Evolutionary conservation across 495 filamentous ascomycete genomes (phyloP), one percentile per base, ranked within the genome.

Genomic region (Rusavskia elegans): DNA sequence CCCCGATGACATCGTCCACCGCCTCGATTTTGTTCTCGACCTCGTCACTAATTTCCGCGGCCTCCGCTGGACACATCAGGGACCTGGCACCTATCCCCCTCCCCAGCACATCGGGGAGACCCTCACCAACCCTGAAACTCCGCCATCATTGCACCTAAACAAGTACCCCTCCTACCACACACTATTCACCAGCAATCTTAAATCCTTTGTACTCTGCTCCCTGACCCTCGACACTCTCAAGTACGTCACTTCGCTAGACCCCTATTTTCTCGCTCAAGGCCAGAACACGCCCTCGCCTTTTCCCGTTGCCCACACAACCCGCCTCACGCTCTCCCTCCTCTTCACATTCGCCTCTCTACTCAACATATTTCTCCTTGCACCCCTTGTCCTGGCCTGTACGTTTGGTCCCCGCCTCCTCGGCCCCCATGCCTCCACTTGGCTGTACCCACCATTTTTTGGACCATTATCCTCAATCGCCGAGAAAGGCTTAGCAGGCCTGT

Each of bases 21-120:
- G 88, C 2, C 58, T 93, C 16, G 74, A 78, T 51, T 95, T 87
- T 87, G 73, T 75, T 11, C 62, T 77, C 13, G 84, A 87, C 48
- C 64, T 92, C 17, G 66, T 82, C 39, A 72, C 73, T 54, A 83
- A 82, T 55, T 80, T 88, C 59, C 71, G 85, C 27, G 82, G 85
- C 0, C 74, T 80, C 9, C 84, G 85, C 57, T 95, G 87, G 87
- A 86, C 82, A 59, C 85, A 79, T 74, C 74, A 80, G 16, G 75
- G 78, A 48, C 63, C 77, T 10, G 71, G 70, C 21, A 61, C 85
- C 3, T 79, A 79, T 8, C 72, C 77, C 10, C 70, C 83, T 27
- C 82, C 83, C 44, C 57, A 59, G 49, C 59, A 62, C 38, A 66
- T 82, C 35, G 61, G 70, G 55, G 45, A 63, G 42, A 64, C 72